Evolutionary conservation across 495 filamentous ascomycete species (phyloP).

Genomic region (Viridothelium virens): DNA sequence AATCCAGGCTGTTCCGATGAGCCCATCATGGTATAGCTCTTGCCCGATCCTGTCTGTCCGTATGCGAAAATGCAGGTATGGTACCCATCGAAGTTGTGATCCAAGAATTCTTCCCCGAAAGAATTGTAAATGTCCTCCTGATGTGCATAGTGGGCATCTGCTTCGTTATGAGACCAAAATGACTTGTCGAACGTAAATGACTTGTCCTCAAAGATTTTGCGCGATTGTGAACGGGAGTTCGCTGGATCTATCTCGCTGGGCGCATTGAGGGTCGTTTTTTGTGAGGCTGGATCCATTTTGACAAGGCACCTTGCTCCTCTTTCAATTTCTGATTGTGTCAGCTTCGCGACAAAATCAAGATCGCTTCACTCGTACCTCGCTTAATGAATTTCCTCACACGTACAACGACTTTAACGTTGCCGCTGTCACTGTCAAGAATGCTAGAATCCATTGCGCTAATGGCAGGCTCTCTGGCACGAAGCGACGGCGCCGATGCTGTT

Average conservation of each 20-base stretch:
- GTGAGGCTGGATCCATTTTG: slow-evolving; percentile 75
- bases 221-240: slow-evolving; percentile 58
- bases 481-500: slow-evolving; percentile 31
- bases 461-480: slow-evolving; percentile 32
- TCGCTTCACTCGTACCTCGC: slow-evolving; percentile 53
- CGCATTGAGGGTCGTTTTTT: slow-evolving; percentile 71
- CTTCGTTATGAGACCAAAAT: slow-evolving; percentile 82
- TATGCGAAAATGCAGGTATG: slow-evolving; percentile 99
- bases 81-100: slow-evolving; percentile 99
- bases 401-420: slow-evolving; percentile 93
- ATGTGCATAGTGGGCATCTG: slow-evolving; percentile 67
- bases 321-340: slow-evolving; percentile 58
- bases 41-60: slow-evolving; percentile 94
- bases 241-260: slow-evolving; percentile 56
- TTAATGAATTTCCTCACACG: slow-evolving; percentile 82
- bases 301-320: slow-evolving; percentile 77
- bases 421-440: slow-evolving; percentile 47
- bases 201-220: slow-evolving; percentile 79
- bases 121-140: slow-evolving; percentile 94
- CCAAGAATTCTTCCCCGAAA: slow-evolving; percentile 91
- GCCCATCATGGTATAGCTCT: slow-evolving; percentile 99
- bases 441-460: slow-evolving; percentile 18
- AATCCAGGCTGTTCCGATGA: slow-evolving; percentile 77
- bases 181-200: slow-evolving; percentile 93
- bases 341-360: slow-evolving; percentile 12